Base-by-base conservation (phyloP, 176 grass and related monocot genomes). In the Carex littledalei region DNA sequence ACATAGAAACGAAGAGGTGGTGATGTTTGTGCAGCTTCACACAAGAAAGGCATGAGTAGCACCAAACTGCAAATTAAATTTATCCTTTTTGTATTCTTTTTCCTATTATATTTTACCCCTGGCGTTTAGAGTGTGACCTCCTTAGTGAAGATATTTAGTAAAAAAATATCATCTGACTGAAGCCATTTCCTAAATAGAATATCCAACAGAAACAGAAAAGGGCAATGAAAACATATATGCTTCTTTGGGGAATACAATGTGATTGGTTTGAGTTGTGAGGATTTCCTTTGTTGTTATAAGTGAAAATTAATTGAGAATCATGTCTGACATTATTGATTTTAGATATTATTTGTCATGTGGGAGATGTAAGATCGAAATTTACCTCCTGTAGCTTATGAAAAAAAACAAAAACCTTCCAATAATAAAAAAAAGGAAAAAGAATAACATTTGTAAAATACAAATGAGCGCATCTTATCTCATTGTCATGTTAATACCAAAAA, bases 1-100 rank as follows among this genome's bases (percentile, higher is more conserved):
- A 67, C 52, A 31, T 32, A 63, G 6, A 58, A 60, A 60, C 21
- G 74, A 78, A 78, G 63, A 50, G 62, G 12, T 54, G 21, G 81
- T 68, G 81, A 83, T 83, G 81, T 83, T 47, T 67, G 62, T 83
- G 62, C 41, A 64, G 79, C 63, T 67, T 64, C 37, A 68, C 81
- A 83, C 37, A 31, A 52, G 20, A 83, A 83, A 50, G 41, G 63
- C 63, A 83, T 83, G 81, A 66, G 21, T 49, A 66, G 21, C 63
- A 21, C 21, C 63, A 83, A 53, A 29, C 17, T 83, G 11, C 57
- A 81, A 83, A 66, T 35, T 67, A 81, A 83, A 66, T 54, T 67
- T 18, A 9, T 49, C 12, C 13, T 34, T 83, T 67, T 29, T 52
- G 3, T 50, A 65, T 67, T 68, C 0, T 32, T 29, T 47, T 45